Base-by-base conservation (phyloP, 1,139 yeast genomes). In the Debaryomyces singareniensis region DNA sequence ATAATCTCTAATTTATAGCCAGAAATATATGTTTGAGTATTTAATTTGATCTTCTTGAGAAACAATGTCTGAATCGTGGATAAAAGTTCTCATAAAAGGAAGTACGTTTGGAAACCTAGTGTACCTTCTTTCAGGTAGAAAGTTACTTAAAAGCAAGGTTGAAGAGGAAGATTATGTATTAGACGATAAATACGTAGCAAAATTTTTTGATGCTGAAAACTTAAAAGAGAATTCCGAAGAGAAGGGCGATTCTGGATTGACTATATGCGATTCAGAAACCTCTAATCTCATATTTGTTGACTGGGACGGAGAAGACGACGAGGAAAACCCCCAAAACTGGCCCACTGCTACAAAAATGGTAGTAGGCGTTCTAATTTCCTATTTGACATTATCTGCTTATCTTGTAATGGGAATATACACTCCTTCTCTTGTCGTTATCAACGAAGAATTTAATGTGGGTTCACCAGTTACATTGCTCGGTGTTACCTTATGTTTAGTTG, bases 361-460 rank as follows among this genome's bases (percentile, higher is more conserved):
- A 13, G 58, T 72, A 25, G 50, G 65, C 1, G 12, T 62, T 5
- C 54, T 64, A 34, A 55, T 72, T 18, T 60, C 67, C 29, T 33
- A 71, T 23, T 55, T 77, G 33, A 73, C 82, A 2, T 50, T 62
- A 3, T 58, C 71, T 4, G 76, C 74, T 3, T 78, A 78, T 42
- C 70, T 75, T 66, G 80, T 75, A 4, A 64, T 82, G 1, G 75
- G 82, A 1, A 68, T 75, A 15, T 75, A 71, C 41, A 68, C 82
- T 1, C 81, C 84, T 0, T 79, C 78, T 12, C 35, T 58, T 15
- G 49, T 48, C 5, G 43, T 51, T 20, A 47, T 62, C 18, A 50
- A 42, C 51, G 48, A 30, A 13, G 44, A 53, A 40, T 65, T 49
- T 25, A 33, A 54, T 5, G 40, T 68, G 6, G 31, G 42, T 24